Conservation (phyloP, 352 stramenopile genomes). For the Pythium brassicae region DNA sequence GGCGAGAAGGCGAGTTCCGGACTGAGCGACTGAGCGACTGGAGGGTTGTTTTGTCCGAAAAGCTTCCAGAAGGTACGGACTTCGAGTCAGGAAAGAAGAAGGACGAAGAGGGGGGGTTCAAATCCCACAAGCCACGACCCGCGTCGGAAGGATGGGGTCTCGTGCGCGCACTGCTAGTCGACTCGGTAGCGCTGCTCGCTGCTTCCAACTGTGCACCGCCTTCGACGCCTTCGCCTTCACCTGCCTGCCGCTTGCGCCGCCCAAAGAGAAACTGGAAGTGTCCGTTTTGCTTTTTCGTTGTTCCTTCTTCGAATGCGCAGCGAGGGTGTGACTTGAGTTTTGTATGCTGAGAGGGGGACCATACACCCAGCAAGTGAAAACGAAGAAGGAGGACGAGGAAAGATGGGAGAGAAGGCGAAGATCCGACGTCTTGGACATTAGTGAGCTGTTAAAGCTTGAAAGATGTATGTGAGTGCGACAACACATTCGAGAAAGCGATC, state of each 20-base stretch:
- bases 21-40: neutral
- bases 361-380: too few species aligned
- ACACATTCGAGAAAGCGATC: too few species aligned
- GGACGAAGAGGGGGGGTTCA: neutral
- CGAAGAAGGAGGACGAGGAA: too few species aligned
- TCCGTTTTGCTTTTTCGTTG: neutral
- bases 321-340: too few species aligned
- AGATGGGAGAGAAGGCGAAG: too few species aligned
- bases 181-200: neutral
- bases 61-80: constrained; percentile 5
- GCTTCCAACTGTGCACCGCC: neutral
- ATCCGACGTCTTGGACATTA: too few species aligned
- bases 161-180: too few species aligned
- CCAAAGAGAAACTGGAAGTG: constrained; percentile 68
- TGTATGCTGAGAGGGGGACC: too few species aligned
- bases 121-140: neutral
- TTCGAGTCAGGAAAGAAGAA: neutral
- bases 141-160: neutral
- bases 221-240: neutral
- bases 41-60: neutral
- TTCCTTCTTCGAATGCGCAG: too few species aligned
- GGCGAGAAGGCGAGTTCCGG: constrained; percentile 1
- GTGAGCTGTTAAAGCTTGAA: too few species aligned
- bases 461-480: too few species aligned
- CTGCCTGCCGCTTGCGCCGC: constrained; percentile 21